Conservation (phyloP, 305 asterid species). For the Stenogyne calaminthoides region DNA sequence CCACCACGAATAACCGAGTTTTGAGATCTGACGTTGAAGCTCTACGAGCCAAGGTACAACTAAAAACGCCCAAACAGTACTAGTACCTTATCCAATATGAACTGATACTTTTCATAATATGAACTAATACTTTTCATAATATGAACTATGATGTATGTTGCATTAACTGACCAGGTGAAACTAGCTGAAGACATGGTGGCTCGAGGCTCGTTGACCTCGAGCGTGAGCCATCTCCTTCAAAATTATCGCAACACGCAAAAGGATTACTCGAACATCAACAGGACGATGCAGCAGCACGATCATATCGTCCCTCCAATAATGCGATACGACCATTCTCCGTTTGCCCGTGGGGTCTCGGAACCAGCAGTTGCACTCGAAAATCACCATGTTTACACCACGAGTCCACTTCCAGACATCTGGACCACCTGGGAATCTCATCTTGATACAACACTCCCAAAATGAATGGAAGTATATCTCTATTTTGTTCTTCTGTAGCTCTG, state of each 20-base stretch:
- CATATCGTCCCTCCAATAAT: conserved; percentile 45
- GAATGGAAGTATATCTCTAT: conserved; percentile 5
- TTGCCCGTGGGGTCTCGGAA: conserved; percentile 32
- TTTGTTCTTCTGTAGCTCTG: not conserved
- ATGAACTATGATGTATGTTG: too few relatives aligned
- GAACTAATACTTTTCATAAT: not conserved
- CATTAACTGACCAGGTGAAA: conserved; percentile 54
- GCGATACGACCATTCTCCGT: conserved; percentile 40
- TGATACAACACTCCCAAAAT: conserved; percentile 44
- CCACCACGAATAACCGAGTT: conserved; percentile 83
- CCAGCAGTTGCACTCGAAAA: conserved; percentile 45
- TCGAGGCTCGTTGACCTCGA: conserved; percentile 74
- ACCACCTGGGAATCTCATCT: conserved; percentile 55
- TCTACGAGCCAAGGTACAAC: conserved; percentile 61
- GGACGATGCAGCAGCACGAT: conserved; percentile 17
- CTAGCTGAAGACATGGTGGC: conserved; percentile 86
- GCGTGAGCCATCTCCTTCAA: conserved; percentile 77
- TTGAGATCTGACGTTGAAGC: conserved; percentile 91
- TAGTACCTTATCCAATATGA: too few relatives aligned
- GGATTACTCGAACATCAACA: conserved; percentile 32
- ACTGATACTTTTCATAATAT: not conserved
- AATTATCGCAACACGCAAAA: conserved; percentile 66
- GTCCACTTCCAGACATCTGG: conserved; percentile 57
- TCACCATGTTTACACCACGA: conserved; percentile 40
- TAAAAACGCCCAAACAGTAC: too few relatives aligned